Evolutionary conservation across 1,139 yeast genomes (phyloP).

Genomic region (Pichia sp.): DNA sequence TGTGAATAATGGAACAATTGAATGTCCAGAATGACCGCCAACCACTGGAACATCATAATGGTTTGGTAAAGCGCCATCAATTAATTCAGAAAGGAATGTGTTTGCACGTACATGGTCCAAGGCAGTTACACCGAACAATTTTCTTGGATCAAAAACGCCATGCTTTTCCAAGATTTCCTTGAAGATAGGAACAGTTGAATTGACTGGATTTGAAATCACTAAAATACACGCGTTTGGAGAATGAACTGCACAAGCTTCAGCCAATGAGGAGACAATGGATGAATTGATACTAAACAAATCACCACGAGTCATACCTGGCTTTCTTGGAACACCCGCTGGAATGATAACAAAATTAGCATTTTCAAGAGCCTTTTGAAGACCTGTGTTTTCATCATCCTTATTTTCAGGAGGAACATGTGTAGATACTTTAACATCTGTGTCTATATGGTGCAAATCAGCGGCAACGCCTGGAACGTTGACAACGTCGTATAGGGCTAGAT

Average conservation of each 20-base stretch:
- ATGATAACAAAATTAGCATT: slow-evolving; percentile 76
- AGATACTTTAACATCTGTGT: slow-evolving; percentile 66
- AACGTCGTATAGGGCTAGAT: slow-evolving; percentile 79
- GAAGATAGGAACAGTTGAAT: slow-evolving; percentile 91
- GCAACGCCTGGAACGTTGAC: slow-evolving; percentile 91
- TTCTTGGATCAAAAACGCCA: slow-evolving; percentile 71
- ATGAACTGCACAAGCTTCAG: slow-evolving; percentile 67
- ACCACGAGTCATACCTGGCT: slow-evolving; percentile 98
- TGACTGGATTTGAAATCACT: slow-evolving; percentile 90
- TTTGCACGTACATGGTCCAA: slow-evolving; percentile 87
- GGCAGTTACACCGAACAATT: slow-evolving; percentile 87
- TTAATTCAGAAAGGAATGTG: slow-evolving; percentile 57
- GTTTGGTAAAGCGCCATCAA: slow-evolving; percentile 27
- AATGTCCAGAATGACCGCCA: slow-evolving; percentile 96
- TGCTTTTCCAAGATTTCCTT: slow-evolving; percentile 75
- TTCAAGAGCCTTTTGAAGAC: slow-evolving; percentile 49
- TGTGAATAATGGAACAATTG: slow-evolving; percentile 85
- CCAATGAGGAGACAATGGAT: slow-evolving; percentile 77
- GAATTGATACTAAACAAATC: slow-evolving; percentile 92
- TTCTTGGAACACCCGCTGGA: slow-evolving; percentile 97
- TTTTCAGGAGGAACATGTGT: slow-evolving; percentile 59
- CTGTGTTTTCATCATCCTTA: slow-evolving; percentile 34
- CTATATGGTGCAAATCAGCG: slow-evolving; percentile 84
- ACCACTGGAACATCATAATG: slow-evolving; percentile 68
- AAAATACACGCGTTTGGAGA: slow-evolving; percentile 71